These are phyloP conservation scores for Lavandula angustifolia DNA, from an alignment of 257 asterid genomes.

Conservation along the genomic window DNA sequence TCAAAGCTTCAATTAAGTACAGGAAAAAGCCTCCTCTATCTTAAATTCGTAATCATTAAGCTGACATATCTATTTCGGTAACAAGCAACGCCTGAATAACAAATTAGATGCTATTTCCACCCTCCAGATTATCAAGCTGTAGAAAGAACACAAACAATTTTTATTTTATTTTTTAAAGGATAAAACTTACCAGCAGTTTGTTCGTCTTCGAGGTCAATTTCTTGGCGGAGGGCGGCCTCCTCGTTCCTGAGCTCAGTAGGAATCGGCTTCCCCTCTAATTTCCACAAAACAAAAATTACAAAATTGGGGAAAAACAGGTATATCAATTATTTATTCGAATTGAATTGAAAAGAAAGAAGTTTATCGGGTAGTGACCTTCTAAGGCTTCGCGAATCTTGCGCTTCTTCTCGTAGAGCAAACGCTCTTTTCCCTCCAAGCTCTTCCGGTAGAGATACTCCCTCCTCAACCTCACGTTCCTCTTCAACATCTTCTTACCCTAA, in stretches of 20 bases:
- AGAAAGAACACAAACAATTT: background rate
- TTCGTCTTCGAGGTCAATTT: constrained; percentile 94
- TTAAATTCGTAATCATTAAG: background rate
- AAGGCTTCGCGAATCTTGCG: constrained; percentile 78
- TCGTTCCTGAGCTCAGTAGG: constrained; percentile 97
- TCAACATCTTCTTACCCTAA: constrained; percentile 51
- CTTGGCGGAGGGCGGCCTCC: constrained; percentile 87
- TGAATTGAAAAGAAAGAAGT: background rate
- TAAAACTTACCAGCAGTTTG: constrained; percentile 61
- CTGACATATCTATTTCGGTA: background rate
- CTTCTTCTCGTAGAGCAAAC: constrained; percentile 83
- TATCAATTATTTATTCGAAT: background rate
- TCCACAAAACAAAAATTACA: constrained; percentile 14
- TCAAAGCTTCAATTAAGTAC: background rate
- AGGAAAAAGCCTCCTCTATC: background rate
- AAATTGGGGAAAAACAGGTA: background rate
- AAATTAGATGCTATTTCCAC: background rate
- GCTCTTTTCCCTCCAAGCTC: constrained; percentile 90
- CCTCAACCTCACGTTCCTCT: constrained; percentile 72
- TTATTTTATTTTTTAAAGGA: background rate
- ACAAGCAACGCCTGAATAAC: background rate
- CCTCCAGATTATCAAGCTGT: background rate
- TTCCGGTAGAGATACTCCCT: constrained; percentile 85
- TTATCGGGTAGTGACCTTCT: constrained; percentile 45
- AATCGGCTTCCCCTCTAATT: constrained; percentile 87